Conservation (phyloP, 2,329 filamentous ascomycete species). For the Cladosporium sp. region DNA sequence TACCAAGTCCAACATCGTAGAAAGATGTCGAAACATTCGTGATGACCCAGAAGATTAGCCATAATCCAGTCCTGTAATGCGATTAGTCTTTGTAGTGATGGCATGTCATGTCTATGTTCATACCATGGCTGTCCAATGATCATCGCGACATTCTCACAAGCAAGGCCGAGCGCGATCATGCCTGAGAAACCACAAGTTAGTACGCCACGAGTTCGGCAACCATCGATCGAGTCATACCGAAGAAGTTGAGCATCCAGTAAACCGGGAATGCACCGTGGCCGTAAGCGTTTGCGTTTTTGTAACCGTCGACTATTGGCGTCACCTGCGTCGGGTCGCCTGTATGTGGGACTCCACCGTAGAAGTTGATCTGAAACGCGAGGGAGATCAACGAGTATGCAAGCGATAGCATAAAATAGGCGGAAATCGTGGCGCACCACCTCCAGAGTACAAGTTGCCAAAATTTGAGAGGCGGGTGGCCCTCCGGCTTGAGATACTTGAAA, state of each 20-base stretch:
- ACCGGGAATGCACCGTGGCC: constrained; percentile 54
- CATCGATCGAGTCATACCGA: constrained; percentile 35
- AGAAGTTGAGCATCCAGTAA: constrained; percentile 50
- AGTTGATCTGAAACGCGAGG: constrained; percentile 58
- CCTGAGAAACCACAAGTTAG: constrained; percentile 53
- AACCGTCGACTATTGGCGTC: constrained; percentile 25
- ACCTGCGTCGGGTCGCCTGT: constrained; percentile 38
- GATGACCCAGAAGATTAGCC: constrained; percentile 63
- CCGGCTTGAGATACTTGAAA: constrained; percentile 46
- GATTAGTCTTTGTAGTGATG: constrained; percentile 22
- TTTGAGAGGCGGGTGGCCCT: constrained; percentile 52
- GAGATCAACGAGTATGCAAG: constrained; percentile 59
- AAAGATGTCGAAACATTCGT: constrained; percentile 57
- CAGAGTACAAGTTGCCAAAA: constrained; percentile 54
- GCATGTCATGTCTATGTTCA: constrained; percentile 24
- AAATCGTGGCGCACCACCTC: constrained; percentile 51
- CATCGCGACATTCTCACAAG: constrained; percentile 61
- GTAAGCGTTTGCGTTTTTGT: constrained; percentile 47
- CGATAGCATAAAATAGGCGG: constrained; percentile 56
- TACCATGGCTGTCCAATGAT: constrained; percentile 55
- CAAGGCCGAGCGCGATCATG: constrained; percentile 57
- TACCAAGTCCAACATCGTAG: constrained; percentile 36
- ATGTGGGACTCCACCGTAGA: constrained; percentile 39
- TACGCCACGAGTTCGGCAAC: constrained; percentile 52
- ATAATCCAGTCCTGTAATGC: constrained; percentile 33